phyloP scores from a whole-genome alignment of 495 filamentous ascomycete species.

The Lophiotrema nucula region DNA sequence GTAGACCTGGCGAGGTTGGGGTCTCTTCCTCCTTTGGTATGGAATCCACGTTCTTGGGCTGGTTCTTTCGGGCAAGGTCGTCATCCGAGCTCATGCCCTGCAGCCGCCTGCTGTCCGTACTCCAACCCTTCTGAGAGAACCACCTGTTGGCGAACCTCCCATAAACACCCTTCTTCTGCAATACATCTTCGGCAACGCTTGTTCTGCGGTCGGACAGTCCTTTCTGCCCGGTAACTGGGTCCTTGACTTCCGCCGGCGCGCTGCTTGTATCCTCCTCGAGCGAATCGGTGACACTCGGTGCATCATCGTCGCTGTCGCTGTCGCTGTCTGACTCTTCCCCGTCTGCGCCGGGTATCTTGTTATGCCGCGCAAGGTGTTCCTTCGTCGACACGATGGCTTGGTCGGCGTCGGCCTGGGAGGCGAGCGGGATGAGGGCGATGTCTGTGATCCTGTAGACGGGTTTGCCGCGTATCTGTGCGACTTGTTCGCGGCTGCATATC shows the following conservation, averaged over 20 bases:
- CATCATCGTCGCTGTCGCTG: constrained; percentile 41
- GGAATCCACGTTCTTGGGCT: constrained; percentile 22
- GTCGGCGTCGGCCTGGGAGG: constrained; percentile 69
- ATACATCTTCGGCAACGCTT: constrained; percentile 78
- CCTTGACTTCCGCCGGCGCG: constrained; percentile 12
- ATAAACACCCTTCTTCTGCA: constrained; percentile 72
- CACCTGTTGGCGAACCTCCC: constrained; percentile 84
- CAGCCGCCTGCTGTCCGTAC: constrained; percentile 54
- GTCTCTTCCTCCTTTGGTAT: constrained; percentile 14
- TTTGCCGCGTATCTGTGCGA: constrained; percentile 77
- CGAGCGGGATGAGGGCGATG: constrained; percentile 81
- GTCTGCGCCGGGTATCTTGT: constrained; percentile 34
- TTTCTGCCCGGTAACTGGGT: constrained; percentile 24
- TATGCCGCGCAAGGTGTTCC: constrained; percentile 47
- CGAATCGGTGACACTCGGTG: constrained; percentile 30
- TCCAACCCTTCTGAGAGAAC: constrained; percentile 83
- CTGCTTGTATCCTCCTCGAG: constrained; percentile 30
- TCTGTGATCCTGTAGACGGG: constrained; percentile 83
- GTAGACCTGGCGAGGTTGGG: constrained; percentile 1
- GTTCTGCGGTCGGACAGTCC: constrained; percentile 45
- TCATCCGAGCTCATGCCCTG: constrained; percentile 56
- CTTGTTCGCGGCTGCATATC: constrained; percentile 79
- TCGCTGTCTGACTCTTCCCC: constrained; percentile 43
- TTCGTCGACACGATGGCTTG: constrained; percentile 66
- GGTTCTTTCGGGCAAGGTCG: constrained; percentile 22